Conservation (phyloP, 768 basidiomycete species). For the Cantharellus anzutake region DNA sequence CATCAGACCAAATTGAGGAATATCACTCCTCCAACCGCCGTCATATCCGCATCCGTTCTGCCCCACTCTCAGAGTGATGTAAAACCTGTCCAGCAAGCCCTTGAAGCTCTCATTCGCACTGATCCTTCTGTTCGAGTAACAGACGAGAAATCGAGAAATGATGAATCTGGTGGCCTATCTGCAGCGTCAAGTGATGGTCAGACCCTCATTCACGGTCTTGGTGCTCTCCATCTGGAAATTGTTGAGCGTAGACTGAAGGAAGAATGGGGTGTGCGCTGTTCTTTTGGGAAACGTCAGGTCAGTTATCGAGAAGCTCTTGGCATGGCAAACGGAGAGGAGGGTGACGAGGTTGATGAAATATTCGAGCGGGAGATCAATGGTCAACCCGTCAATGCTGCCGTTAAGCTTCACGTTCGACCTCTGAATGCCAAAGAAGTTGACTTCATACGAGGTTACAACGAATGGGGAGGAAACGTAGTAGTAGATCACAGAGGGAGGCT, state of each 20-base stretch:
- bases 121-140: constrained; percentile 66
- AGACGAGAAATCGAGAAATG: constrained; percentile 20
- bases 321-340: constrained; percentile 12
- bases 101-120: constrained; percentile 55
- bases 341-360: constrained; percentile 19
- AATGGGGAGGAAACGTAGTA: constrained; percentile 64
- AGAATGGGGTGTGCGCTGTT: constrained; percentile 63
- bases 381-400: constrained; percentile 28
- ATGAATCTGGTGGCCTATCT: constrained; percentile 18
- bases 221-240: constrained; percentile 77
- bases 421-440: constrained; percentile 30
- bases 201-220: constrained; percentile 64
- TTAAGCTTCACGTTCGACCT: constrained; percentile 37
- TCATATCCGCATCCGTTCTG: constrained; percentile 68
- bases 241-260: constrained; percentile 60
- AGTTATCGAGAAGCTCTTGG: constrained; percentile 52
- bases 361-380: constrained; percentile 52
- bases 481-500: constrained; percentile 32
- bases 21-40: constrained; percentile 60
- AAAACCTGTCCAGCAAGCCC: constrained; percentile 55
- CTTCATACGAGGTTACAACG: constrained; percentile 28
- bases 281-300: constrained; percentile 58
- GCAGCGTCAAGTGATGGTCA: constrained; percentile 38
- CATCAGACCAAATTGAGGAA: constrained; percentile 20
- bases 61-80: constrained; percentile 66